Evolutionary conservation across 1,284 basidiomycete genomes (phyloP).

Genomic region (Ustilago cynodontis): DNA sequence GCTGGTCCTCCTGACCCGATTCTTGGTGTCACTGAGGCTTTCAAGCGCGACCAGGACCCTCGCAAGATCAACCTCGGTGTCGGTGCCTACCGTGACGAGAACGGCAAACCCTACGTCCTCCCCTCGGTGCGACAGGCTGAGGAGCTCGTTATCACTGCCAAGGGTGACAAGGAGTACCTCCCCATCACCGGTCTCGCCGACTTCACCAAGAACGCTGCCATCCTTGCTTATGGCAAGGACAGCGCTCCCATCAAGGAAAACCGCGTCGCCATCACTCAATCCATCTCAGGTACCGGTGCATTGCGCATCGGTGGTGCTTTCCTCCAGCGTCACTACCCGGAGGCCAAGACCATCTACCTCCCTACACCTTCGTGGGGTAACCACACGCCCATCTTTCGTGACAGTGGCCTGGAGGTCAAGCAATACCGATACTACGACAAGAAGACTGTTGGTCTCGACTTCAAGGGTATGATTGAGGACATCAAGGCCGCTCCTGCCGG

Average conservation of each 20-base stretch:
- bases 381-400: conserved; percentile 80
- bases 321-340: conserved; percentile 85
- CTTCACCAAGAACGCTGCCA: conserved; percentile 89
- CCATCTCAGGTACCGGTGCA: conserved; percentile 97
- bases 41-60: conserved; percentile 84
- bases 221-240: conserved; percentile 87
- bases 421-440: conserved; percentile 77
- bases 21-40: conserved; percentile 94
- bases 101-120: conserved; percentile 95
- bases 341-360: conserved; percentile 89
- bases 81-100: conserved; percentile 85
- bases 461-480: conserved; percentile 69
- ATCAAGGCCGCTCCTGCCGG: conserved; percentile 72
- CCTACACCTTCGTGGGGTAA: conserved; percentile 98
- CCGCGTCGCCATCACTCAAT: conserved; percentile 85
- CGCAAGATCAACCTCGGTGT: conserved; percentile 96
- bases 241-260: conserved; percentile 79
- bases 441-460: conserved; percentile 70
- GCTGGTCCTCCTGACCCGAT: conserved; percentile 93
- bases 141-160: conserved; percentile 77
- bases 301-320: conserved; percentile 96
- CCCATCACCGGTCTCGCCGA: conserved; percentile 91
- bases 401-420: conserved; percentile 93
- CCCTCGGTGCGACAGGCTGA: conserved; percentile 94
- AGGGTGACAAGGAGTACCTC: conserved; percentile 96